Conservation (phyloP, 1,139 yeast species). For the Sugiyamaella pinicola region DNA sequence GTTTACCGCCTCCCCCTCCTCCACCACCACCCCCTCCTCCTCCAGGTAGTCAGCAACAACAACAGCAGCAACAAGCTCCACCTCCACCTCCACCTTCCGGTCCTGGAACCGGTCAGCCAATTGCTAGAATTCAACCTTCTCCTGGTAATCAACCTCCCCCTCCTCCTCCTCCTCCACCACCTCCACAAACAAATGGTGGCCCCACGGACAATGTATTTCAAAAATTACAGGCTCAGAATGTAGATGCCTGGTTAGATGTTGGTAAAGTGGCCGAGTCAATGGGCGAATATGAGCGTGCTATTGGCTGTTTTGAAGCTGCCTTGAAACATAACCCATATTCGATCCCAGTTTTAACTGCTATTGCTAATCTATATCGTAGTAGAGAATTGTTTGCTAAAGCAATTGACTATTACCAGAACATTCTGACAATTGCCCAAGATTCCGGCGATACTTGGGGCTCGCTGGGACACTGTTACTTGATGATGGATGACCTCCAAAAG, state of each 20-base stretch:
- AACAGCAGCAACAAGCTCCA: slow-evolving; percentile 25
- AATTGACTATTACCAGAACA: slow-evolving; percentile 88
- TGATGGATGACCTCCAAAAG: slow-evolving; percentile 93
- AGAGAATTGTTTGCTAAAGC: slow-evolving; percentile 91
- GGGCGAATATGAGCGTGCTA: slow-evolving; percentile 88
- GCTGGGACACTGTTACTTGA: slow-evolving; percentile 92
- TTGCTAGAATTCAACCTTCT: slow-evolving; percentile 17
- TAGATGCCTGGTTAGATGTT: slow-evolving; percentile 91
- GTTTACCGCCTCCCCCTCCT: slow-evolving; percentile 27
- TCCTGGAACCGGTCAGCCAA: slow-evolving; percentile 18
- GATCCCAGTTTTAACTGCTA: slow-evolving; percentile 77
- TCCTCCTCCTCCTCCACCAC: slow-evolving; percentile 36
- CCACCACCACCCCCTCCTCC: slow-evolving; percentile 28
- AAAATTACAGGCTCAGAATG: slow-evolving; percentile 55
- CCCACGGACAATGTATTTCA: slow-evolving; percentile 50
- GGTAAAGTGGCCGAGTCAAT: slow-evolving; percentile 85
- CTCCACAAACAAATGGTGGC: slow-evolving; percentile 20
- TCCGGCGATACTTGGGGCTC: slow-evolving; percentile 98
- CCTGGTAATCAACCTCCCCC: slow-evolving; percentile 11
- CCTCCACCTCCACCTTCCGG: slow-evolving; percentile 28
- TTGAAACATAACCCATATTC: slow-evolving; percentile 83
- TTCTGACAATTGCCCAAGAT: slow-evolving; percentile 77
- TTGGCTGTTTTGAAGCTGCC: slow-evolving; percentile 87
- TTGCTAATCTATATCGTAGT: slow-evolving; percentile 86
- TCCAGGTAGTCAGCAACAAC: slow-evolving; percentile 4